phyloP scores from a whole-genome alignment of 2,329 filamentous ascomycete genomes.

The Ophiosphaerella korrae region DNA sequence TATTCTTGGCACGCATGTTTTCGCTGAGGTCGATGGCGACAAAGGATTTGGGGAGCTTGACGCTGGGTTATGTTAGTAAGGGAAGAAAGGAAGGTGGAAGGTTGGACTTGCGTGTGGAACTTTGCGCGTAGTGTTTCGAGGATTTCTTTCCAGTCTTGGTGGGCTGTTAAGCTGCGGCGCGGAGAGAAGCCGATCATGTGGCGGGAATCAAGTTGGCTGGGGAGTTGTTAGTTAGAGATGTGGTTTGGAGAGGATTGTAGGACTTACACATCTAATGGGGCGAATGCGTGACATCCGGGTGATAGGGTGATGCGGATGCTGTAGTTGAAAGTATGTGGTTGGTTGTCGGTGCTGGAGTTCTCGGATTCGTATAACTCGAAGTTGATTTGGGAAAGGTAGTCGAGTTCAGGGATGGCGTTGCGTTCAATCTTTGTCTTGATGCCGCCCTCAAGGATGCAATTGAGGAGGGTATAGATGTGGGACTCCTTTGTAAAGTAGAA shows the following conservation, averaged over 20 bases:
- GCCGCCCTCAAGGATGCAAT: constrained; percentile 96
- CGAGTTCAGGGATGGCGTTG: constrained; percentile 92
- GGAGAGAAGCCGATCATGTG: constrained; percentile 95
- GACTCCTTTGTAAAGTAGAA: constrained; percentile 99
- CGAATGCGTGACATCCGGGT: constrained; percentile 94
- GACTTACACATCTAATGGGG: constrained; percentile 80
- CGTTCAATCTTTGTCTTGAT: constrained; percentile 96
- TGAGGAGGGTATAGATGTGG: constrained; percentile 96
- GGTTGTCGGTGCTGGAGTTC: constrained; percentile 63
- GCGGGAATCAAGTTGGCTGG: constrained; percentile 81
- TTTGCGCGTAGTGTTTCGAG: constrained; percentile 93
- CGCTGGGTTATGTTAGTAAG: constrained; percentile 29
- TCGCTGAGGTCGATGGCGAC: constrained; percentile 57
- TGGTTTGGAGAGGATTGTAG: neutral
- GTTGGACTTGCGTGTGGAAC: constrained; percentile 80
- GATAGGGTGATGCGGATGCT: constrained; percentile 95
- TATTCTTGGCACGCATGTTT: constrained; percentile 42
- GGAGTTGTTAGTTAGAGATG: constrained; percentile 8
- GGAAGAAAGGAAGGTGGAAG: neutral
- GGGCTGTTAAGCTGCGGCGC: constrained; percentile 84
- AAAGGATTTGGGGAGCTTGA: constrained; percentile 58
- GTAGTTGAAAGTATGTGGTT: constrained; percentile 82
- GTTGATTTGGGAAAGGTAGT: constrained; percentile 96
- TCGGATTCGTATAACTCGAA: constrained; percentile 98
- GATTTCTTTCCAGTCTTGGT: constrained; percentile 96